Evolutionary conservation across 2,329 filamentous ascomycete species (phyloP), one percentile per base, ranked within the genome.

Genomic region (Ascocoryne sarcoides): DNA sequence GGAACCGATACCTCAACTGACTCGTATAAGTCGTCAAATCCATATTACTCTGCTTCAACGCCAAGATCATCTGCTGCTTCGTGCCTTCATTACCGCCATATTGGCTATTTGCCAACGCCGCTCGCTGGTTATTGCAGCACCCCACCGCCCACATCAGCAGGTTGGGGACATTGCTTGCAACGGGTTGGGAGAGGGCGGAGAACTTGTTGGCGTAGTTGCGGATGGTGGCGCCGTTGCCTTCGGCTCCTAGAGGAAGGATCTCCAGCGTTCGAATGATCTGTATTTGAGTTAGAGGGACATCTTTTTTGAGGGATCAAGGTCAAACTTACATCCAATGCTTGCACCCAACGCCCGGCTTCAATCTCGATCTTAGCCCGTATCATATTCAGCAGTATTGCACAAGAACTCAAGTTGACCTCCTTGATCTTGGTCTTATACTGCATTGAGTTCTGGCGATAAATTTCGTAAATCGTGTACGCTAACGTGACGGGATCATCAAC

Each of bases 11-110:
- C 58, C 85, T 80, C 58, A 96, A 78, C 71, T 95, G 79, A 42
- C 88, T 90, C 12, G 88, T 90, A 68, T 95, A 96, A 10, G 92
- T 84, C 68, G 92, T 95, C 55, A 95, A 65, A 63, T 96, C 90
- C 62, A 88, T 79, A 29, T 85, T 88, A 67, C 84, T 86, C 61
- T 83, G 77, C 65, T 83, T 76, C 56, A 93, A 68, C 55, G 82
- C 72, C 43, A 82, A 78, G 37, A 82, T 78, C 64, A 87, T 73
- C 61, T 68, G 65, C 59, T 65, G 70, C 57, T 72, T 69, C 49
- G 71, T 82, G 41, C 74, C 74, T 56, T 79, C 77, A 62, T 82
- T 82, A 48, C 76, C 82, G 52, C 82, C 87, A 62, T 83, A 95
- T 53, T 82, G 75, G 19, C 81, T 79, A 43, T 70, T 73, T 41